Evolutionary conservation across 2,329 filamentous ascomycete species (phyloP).

Genomic region (Diaporthe helianthi): DNA sequence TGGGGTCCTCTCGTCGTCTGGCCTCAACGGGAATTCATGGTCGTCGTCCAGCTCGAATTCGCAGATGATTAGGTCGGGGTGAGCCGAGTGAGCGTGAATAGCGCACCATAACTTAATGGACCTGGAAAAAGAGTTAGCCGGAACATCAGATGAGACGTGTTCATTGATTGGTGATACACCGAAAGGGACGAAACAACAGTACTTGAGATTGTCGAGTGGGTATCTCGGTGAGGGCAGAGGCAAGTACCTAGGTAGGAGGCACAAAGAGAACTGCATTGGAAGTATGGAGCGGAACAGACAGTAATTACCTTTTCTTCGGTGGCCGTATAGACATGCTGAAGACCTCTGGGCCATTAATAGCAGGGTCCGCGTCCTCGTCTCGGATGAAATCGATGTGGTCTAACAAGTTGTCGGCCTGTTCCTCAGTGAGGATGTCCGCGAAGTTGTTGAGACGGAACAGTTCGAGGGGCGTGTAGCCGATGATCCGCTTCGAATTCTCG

Average conservation of each 20-base stretch:
- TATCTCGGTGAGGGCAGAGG: neutral
- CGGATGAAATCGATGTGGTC: constrained; percentile 89
- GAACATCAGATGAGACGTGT: neutral
- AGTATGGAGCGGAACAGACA: neutral
- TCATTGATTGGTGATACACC: neutral
- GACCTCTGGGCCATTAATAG: constrained; percentile 81
- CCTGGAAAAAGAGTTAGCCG: constrained; percentile 41
- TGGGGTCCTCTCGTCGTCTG: constrained; percentile 64
- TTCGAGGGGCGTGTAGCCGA: constrained; percentile 79
- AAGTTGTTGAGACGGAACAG: constrained; percentile 79
- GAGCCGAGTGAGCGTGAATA: constrained; percentile 74
- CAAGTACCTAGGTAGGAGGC: too few species aligned
- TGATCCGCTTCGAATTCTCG: constrained; percentile 78
- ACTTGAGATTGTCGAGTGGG: neutral
- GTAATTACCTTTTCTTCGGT: constrained; percentile 51
- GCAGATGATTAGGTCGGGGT: constrained; percentile 78
- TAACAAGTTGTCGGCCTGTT: constrained; percentile 82
- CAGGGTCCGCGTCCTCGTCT: constrained; percentile 80
- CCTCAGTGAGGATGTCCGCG: constrained; percentile 82
- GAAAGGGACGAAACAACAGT: too few species aligned
- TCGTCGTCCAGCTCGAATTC: constrained; percentile 91
- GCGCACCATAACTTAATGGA: constrained; percentile 84
- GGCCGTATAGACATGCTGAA: constrained; percentile 78
- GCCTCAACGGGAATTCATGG: constrained; percentile 69
- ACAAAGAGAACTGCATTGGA: too few species aligned